Evolutionary conservation across 2,329 filamentous ascomycete species (phyloP), one percentile per base, ranked within the genome.

Genomic region (Hypoxylon sp.): DNA sequence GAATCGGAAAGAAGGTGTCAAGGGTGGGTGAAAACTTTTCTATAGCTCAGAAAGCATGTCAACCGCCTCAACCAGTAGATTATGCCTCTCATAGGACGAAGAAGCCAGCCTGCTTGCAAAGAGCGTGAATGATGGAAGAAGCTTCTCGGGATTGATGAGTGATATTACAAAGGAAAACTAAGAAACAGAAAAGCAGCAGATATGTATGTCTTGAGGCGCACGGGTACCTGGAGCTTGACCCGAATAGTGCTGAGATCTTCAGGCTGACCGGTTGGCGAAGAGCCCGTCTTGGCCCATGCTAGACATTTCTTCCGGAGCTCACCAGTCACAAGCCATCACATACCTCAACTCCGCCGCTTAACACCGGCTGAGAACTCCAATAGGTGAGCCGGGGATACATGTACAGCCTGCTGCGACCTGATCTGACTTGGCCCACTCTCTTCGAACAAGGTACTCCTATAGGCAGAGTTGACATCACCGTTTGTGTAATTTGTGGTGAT

Each of bases 311-410:
- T 44, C 46, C 35, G 48, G 54, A 65, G 62, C 61, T 65, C 68
- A 61, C 62, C 57, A 68, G 50, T 63, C 65, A 65, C 57, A 67
- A 70, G 57, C 64, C 64, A 55, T 62, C 44, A 19, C 53, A 51
- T 52, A 59, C 35, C 55, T 63, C 44, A 50, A 50, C 27, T 21
- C 32, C 53, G 60, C 39, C 68, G 65, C 65, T 70, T 70, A 70
- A 37, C 58, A 24, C 58, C 65, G 58, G 68, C 58, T 68, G 58
- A 42, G 65, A 62, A 37, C 3, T 32, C 10, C 27, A 48, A 61
- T 39, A 39, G 39, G 24, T 39, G n/a, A 17, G 15, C 54, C 11
- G 17, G 32, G 10, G 15, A 60, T 63, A 47, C 39, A 61, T 31
- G 53, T 63, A 69, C 29, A 50, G 29, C 17, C 8, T 44, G 31